Percentiles rank a stretch among this genome's conserved stretches.
phyloP scores from a whole-genome alignment of 176 grass and related monocot genomes.

The Luzula sylvatica region DNA sequence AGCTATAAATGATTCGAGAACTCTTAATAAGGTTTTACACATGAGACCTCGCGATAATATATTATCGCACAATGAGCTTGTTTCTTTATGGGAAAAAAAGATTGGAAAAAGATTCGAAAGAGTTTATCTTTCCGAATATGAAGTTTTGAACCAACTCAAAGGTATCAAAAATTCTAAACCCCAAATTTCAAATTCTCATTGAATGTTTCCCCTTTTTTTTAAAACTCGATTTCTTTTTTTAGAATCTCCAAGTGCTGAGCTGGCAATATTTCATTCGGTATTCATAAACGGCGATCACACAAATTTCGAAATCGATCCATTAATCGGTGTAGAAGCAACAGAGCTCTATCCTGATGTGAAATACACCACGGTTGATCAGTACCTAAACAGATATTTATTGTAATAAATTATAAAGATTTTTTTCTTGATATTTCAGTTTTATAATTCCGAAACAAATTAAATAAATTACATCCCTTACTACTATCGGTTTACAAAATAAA shows the following conservation, averaged over 20 bases:
- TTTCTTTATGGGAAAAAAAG: conserved; percentile 33
- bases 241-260: conserved; percentile 11
- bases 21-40: conserved; percentile 35
- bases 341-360: conserved; percentile 43
- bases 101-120: conserved; percentile 22
- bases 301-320: conserved; percentile 40
- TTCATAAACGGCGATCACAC: conserved; percentile 37
- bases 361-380: conserved; percentile 37
- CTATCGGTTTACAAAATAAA: conserved; percentile 18
- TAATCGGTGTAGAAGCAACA: conserved; percentile 35
- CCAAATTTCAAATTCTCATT: not conserved
- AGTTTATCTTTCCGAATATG: conserved; percentile 11
- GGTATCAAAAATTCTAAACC: conserved; percentile 1
- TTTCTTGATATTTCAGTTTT: no score
- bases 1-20: conserved; percentile 34
- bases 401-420: no score
- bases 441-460: not conserved
- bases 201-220: not conserved
- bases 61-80: conserved; percentile 23
- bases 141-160: conserved; percentile 14
- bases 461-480: not conserved
- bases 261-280: conserved; percentile 23
- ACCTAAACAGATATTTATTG: conserved; percentile 19
- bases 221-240: not conserved
- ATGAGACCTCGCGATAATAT: conserved; percentile 24